Evolutionary conservation across 179 eudicot species (phyloP).

Genomic region (Silene vulgaris): DNA sequence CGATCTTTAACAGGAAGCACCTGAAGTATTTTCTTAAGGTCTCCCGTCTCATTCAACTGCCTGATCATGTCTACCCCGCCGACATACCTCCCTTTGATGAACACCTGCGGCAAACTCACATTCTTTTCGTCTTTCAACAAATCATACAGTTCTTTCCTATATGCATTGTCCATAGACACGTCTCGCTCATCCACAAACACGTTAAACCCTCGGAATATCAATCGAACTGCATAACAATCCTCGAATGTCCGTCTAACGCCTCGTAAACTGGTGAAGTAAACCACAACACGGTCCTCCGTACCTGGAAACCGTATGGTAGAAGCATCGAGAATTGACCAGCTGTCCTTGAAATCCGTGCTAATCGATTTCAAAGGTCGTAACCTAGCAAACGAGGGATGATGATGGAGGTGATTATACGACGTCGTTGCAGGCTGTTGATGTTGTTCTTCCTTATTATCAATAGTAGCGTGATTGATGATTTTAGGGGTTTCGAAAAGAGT

Average conservation of each 20-base stretch:
- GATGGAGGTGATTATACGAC: constrained; percentile 7
- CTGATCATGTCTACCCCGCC: constrained; percentile 70
- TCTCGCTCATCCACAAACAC: constrained; percentile 75
- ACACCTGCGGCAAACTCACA: constrained; percentile 75
- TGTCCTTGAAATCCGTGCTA: constrained; percentile 29
- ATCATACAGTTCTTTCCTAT: constrained; percentile 53
- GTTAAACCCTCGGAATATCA: constrained; percentile 55
- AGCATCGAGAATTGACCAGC: constrained; percentile 32
- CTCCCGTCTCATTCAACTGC: constrained; percentile 66
- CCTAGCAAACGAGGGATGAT: constrained; percentile 12
- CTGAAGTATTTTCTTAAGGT: constrained; percentile 49
- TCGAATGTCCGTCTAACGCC: constrained; percentile 65
- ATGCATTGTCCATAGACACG: constrained; percentile 67
- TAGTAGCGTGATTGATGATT: not conserved
- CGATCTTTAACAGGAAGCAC: constrained; percentile 46
- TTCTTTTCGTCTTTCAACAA: constrained; percentile 46
- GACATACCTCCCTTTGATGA: constrained; percentile 54
- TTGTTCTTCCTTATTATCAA: not conserved
- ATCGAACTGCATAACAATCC: constrained; percentile 59
- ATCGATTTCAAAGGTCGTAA: constrained; percentile 31
- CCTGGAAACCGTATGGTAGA: constrained; percentile 54
- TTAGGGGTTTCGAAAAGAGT: constrained; percentile 43
- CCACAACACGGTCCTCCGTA: constrained; percentile 62
- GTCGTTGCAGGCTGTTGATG: not conserved
- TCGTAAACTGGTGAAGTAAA: constrained; percentile 68